Evolutionary conservation across 176 grass and related monocot species (phyloP).

Genomic region (Sorghum bicolor): DNA sequence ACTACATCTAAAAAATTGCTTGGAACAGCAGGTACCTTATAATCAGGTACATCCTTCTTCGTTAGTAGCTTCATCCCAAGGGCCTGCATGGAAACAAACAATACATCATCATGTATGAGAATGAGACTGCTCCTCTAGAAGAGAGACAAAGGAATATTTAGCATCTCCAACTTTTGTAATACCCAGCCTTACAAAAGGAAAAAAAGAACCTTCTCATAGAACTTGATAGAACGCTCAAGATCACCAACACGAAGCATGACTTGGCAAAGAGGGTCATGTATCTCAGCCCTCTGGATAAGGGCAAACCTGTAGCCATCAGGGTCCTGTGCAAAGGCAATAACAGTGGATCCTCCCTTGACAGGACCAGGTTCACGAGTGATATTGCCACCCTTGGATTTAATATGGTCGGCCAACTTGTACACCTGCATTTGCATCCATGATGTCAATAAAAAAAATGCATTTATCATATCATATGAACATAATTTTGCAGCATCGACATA

Average conservation of each 20-base stretch:
- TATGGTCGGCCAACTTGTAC: slow-evolving; percentile 67
- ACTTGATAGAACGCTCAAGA: slow-evolving; percentile 80
- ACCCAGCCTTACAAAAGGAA: background rate
- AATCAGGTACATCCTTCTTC: slow-evolving; percentile 76
- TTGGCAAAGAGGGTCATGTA: too few species aligned
- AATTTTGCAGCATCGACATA: background rate
- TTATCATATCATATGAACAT: slow-evolving; percentile 1
- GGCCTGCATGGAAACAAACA: slow-evolving; percentile 51
- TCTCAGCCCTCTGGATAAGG: too few species aligned
- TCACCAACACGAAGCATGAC: slow-evolving; percentile 75
- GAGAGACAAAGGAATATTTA: background rate
- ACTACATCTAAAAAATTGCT: background rate
- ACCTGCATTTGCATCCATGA: slow-evolving; percentile 49
- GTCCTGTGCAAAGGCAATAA: slow-evolving; percentile 85
- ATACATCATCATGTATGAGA: background rate
- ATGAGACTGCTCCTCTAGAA: background rate
- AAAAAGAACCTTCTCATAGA: slow-evolving; percentile 85
- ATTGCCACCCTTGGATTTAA: slow-evolving; percentile 63
- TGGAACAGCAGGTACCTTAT: slow-evolving; percentile 54
- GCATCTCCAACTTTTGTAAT: background rate
- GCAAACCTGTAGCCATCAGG: slow-evolving; percentile 73
- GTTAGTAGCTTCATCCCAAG: slow-evolving; percentile 87
- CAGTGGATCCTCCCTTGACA: slow-evolving; percentile 88
- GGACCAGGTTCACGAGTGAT: slow-evolving; percentile 93
- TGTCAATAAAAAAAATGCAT: background rate